Evolutionary conservation across 2,329 filamentous ascomycete species (phyloP).

Genomic region (Pochonia chlamydosporia): DNA sequence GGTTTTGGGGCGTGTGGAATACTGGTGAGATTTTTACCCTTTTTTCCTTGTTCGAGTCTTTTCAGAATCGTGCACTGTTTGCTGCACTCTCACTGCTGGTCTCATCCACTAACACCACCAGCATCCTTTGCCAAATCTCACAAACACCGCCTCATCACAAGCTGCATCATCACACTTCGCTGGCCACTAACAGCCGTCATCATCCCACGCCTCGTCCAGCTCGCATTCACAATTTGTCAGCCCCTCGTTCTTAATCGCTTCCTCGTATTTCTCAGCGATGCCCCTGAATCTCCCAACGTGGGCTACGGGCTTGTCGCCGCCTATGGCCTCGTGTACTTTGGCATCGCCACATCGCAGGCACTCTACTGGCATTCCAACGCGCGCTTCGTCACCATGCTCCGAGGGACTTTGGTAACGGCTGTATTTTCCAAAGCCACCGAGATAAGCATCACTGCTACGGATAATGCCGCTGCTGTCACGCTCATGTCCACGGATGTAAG

Average conservation of each 20-base stretch:
- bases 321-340: constrained; percentile 25
- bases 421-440: constrained; percentile 28
- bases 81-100: too few species aligned
- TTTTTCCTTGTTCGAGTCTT: too few species aligned
- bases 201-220: constrained; percentile 23
- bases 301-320: constrained; percentile 28
- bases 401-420: constrained; percentile 24
- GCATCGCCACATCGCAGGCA: constrained; percentile 24
- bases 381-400: constrained; percentile 25
- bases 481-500: constrained; percentile 36
- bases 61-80: too few species aligned
- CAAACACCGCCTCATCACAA: constrained; percentile 14
- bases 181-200: constrained; percentile 24
- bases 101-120: too few species aligned
- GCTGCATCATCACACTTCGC: constrained; percentile 21
- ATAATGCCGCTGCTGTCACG: constrained; percentile 30
- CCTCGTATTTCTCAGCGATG: constrained; percentile 23
- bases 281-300: constrained; percentile 8
- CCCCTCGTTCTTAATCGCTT: constrained; percentile 29
- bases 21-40: constrained; percentile 9
- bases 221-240: constrained; percentile 31
- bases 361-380: constrained; percentile 26
- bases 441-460: constrained; percentile 19
- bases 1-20: constrained; percentile 25
- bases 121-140: constrained; percentile 1